Evolutionary conservation across 2,329 filamentous ascomycete genomes (phyloP).

Genomic region (Dactylonectria estremocensis): DNA sequence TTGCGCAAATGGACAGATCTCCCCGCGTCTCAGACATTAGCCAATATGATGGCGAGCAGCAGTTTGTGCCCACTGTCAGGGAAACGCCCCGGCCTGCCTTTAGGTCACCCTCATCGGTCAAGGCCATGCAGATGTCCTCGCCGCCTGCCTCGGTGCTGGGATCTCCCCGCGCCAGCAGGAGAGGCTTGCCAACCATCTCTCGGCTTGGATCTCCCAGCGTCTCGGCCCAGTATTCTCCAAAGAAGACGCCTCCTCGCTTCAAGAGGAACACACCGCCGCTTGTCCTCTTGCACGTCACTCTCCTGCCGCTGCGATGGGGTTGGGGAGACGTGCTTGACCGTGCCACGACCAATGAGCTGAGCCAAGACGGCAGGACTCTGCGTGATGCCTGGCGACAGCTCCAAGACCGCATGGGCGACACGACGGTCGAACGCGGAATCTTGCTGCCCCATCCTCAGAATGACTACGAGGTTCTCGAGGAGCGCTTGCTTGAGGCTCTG

Average conservation of each 20-base stretch:
- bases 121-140: conserved; percentile 80
- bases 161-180: conserved; percentile 70
- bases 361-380: conserved; percentile 64
- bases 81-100: conserved; percentile 75
- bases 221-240: conserved; percentile 69
- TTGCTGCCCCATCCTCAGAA: conserved; percentile 84
- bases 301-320: conserved; percentile 78
- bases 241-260: conserved; percentile 72
- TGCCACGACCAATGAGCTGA: conserved; percentile 58
- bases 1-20: conserved; percentile 52
- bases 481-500: conserved; percentile 81
- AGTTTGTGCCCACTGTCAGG: conserved; percentile 70
- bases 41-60: conserved; percentile 61
- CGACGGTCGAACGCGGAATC: conserved; percentile 80
- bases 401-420: conserved; percentile 80
- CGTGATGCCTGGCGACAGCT: conserved; percentile 77
- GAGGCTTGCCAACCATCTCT: conserved; percentile 66
- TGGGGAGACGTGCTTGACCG: conserved; percentile 72
- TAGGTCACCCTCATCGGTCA: conserved; percentile 78
- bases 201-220: conserved; percentile 69
- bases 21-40: conserved; percentile 67
- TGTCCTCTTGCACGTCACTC: conserved; percentile 83
- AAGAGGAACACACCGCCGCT: conserved; percentile 74
- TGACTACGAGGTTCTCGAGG: conserved; percentile 85
- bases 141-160: conserved; percentile 71